A percentile compares a stretch with the other conserved stretches of the same genome.
Conservation (phyloP, 805 yeast genomes). For the Hanseniaspora lindneri region DNA sequence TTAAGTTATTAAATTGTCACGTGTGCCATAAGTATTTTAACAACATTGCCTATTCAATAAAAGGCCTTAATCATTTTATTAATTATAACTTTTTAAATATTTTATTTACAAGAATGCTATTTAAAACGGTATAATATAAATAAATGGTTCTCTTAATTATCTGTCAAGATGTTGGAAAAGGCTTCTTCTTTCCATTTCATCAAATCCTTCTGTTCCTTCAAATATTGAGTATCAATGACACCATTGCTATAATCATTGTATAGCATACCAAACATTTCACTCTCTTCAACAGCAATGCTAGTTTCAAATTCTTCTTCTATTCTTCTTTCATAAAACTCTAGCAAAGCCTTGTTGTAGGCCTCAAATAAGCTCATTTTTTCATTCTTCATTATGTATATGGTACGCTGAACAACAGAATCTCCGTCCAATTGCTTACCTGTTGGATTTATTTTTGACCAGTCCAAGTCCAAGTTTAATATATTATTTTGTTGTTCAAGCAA, state of each 20-base stretch:
- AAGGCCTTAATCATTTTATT: too few relatives aligned
- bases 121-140: neutral
- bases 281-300: conserved; percentile 68
- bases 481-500: conserved; percentile 61
- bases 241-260: conserved; percentile 32
- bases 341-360: conserved; percentile 78
- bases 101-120: neutral
- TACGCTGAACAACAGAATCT: conserved; percentile 72
- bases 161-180: neutral
- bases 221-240: conserved; percentile 12
- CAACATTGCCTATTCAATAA: too few relatives aligned
- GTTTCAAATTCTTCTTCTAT: conserved; percentile 70
- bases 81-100: neutral
- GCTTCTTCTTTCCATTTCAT: conserved; percentile 9
- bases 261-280: conserved; percentile 72
- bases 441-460: conserved; percentile 77
- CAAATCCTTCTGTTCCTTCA: conserved; percentile 41
- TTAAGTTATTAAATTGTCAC: neutral
- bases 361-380: conserved; percentile 33
- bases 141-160: neutral
- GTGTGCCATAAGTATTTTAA: neutral
- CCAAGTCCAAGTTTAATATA: conserved; percentile 38
- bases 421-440: conserved; percentile 69
- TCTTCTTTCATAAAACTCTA: conserved; percentile 76
- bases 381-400: conserved; percentile 41